Conservation (phyloP, 805 yeast species). For the Candida glaebosa region DNA sequence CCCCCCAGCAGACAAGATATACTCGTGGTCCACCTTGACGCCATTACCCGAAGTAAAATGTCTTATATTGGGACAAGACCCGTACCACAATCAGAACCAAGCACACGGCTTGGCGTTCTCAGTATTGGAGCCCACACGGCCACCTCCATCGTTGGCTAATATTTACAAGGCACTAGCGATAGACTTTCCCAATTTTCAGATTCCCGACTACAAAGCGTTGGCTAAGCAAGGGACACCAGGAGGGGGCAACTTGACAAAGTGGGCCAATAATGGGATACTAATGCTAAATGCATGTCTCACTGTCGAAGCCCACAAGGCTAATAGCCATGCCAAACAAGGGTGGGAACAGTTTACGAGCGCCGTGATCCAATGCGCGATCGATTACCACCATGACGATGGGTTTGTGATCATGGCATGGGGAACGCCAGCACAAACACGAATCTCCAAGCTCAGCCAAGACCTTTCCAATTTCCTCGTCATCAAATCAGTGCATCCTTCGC, state of each 20-base stretch:
- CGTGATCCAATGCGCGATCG: constrained; percentile 53
- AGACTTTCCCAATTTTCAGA: constrained; percentile 63
- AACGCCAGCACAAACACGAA: constrained; percentile 62
- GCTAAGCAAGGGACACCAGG: constrained; percentile 29
- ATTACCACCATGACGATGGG: constrained; percentile 47
- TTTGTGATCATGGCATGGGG: constrained; percentile 84
- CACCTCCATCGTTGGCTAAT: constrained; percentile 82
- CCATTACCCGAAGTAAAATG: constrained; percentile 74
- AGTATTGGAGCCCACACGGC: constrained; percentile 74
- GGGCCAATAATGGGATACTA: constrained; percentile 89
- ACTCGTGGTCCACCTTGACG: constrained; percentile 88
- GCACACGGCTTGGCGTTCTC: constrained; percentile 97
- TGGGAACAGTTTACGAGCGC: constrained; percentile 90
- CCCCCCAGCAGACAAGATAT: constrained; percentile 75
- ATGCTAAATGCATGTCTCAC: constrained; percentile 86
- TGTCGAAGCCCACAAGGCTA: constrained; percentile 89
- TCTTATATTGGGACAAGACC: constrained; percentile 90
- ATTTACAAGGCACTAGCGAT: constrained; percentile 73
- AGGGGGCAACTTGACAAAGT: constrained; percentile 67
- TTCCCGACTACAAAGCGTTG: constrained; percentile 41
- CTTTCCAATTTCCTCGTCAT: constrained; percentile 47
- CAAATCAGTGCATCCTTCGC: constrained; percentile 89
- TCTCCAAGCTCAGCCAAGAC: constrained; percentile 35
- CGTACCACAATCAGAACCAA: constrained; percentile 88
- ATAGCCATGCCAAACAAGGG: constrained; percentile 85